A percentile compares a stretch with the other conserved stretches of the same genome.
These are phyloP conservation scores for Rhodomyrtus psidioides DNA, from an alignment of 441 rosid genomes.

Conservation along the genomic window DNA sequence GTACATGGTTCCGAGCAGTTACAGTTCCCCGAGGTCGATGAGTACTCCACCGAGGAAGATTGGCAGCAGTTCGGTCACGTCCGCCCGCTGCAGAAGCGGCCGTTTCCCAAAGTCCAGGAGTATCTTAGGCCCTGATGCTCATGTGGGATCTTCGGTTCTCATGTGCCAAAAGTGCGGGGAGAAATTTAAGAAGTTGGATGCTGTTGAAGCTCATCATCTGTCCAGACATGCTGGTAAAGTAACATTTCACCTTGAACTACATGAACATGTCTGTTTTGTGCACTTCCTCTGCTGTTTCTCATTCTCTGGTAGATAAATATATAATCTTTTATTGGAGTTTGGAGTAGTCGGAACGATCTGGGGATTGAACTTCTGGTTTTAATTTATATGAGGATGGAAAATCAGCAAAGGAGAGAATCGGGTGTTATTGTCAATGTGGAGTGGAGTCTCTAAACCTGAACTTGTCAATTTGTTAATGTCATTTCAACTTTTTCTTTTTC, in stretches of 20 bases:
- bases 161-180: conserved; percentile 39
- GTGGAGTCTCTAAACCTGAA: not conserved
- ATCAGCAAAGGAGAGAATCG: not conserved
- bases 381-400: not conserved
- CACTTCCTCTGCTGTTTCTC: not conserved
- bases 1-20: not conserved
- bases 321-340: not conserved
- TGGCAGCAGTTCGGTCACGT: not conserved
- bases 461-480: not conserved
- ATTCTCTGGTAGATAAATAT: too few relatives aligned
- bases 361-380: not conserved
- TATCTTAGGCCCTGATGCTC: conserved; percentile 5
- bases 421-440: not conserved
- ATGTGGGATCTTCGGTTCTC: conserved; percentile 3
- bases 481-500: not conserved
- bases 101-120: conserved; percentile 1
- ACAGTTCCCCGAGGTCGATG: not conserved
- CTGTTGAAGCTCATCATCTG: conserved; percentile 45
- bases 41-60: conserved; percentile 11
- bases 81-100: not conserved
- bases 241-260: not conserved
- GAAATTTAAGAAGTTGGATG: conserved; percentile 34
- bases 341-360: not conserved
- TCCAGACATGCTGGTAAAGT: conserved; percentile 48
- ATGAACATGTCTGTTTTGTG: not conserved